Evolutionary conservation across 2,329 filamentous ascomycete genomes (phyloP).

Genomic region (Pseudogymnoascus destructans): DNA sequence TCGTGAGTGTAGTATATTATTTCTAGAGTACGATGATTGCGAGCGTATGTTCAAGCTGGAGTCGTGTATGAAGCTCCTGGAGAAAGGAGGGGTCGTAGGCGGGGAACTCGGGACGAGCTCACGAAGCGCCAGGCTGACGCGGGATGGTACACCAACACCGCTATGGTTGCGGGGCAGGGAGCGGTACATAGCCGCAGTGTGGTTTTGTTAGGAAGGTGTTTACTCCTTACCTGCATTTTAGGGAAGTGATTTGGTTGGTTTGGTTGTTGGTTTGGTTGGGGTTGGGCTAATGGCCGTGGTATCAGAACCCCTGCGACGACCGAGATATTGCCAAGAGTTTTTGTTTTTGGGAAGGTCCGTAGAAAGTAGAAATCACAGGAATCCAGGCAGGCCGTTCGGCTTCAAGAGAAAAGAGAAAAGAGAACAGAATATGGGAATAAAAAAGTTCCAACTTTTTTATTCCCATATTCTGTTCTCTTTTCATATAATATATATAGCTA

Average conservation of each 20-base stretch:
- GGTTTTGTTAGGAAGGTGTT: background rate
- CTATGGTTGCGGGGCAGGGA: background rate
- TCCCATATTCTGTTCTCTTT: no score
- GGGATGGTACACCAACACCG: slow-evolving; percentile 3
- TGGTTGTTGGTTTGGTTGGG: background rate
- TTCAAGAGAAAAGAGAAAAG: background rate
- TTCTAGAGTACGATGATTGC: background rate
- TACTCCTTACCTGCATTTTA: slow-evolving; percentile 1
- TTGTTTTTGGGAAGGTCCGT: background rate
- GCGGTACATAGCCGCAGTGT: background rate
- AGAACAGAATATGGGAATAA: background rate
- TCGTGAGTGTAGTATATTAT: background rate
- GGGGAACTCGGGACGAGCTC: background rate
- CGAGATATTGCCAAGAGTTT: background rate
- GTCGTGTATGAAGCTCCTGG: background rate
- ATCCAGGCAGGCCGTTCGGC: background rate
- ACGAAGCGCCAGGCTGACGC: background rate
- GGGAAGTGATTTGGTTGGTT: background rate
- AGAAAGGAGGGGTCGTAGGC: background rate
- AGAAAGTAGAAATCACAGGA: background rate
- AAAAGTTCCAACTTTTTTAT: no score
- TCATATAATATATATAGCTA: background rate
- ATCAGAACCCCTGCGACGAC: background rate
- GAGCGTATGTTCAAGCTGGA: background rate
- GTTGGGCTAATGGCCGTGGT: background rate